These are phyloP conservation scores for Dothideomycetidae sp. DNA, from an alignment of 2,329 filamentous ascomycete species.

Conservation along the genomic window DNA sequence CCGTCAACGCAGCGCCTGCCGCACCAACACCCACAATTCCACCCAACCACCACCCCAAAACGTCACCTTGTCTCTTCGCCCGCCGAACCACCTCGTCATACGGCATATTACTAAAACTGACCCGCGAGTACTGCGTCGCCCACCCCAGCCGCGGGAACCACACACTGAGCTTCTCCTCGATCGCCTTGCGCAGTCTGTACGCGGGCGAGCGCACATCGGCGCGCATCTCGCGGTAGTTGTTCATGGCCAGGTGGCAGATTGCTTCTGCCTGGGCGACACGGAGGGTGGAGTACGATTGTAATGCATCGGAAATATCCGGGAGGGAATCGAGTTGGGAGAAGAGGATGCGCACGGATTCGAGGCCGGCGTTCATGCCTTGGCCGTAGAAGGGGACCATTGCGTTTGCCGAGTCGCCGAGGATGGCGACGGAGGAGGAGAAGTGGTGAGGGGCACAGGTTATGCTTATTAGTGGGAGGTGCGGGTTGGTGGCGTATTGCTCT, in stretches of 20 bases:
- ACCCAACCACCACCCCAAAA: constrained; percentile 27
- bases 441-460: constrained; percentile 89
- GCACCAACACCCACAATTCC: constrained; percentile 31
- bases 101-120: constrained; percentile 85
- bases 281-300: constrained; percentile 60
- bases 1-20: constrained; percentile 17
- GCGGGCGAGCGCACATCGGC: constrained; percentile 62
- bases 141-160: constrained; percentile 68
- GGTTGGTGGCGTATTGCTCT: constrained; percentile 64
- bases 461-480: constrained; percentile 81
- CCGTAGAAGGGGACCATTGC: constrained; percentile 98
- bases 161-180: constrained; percentile 72
- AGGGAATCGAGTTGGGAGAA: constrained; percentile 69
- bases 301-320: constrained; percentile 33
- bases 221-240: constrained; percentile 92
- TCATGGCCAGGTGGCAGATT: constrained; percentile 81
- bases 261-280: constrained; percentile 68
- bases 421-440: constrained; percentile 59
- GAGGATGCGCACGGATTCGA: constrained; percentile 83
- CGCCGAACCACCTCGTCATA: constrained; percentile 69
- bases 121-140: constrained; percentile 80
- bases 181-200: constrained; percentile 67
- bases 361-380: constrained; percentile 91
- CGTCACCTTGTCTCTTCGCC: constrained; percentile 52
- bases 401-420: constrained; percentile 87